Evolutionary conservation across 2,329 filamentous ascomycete genomes (phyloP), one percentile per base, ranked within the genome.

Genomic region (Chaetomiaceae sp.): DNA sequence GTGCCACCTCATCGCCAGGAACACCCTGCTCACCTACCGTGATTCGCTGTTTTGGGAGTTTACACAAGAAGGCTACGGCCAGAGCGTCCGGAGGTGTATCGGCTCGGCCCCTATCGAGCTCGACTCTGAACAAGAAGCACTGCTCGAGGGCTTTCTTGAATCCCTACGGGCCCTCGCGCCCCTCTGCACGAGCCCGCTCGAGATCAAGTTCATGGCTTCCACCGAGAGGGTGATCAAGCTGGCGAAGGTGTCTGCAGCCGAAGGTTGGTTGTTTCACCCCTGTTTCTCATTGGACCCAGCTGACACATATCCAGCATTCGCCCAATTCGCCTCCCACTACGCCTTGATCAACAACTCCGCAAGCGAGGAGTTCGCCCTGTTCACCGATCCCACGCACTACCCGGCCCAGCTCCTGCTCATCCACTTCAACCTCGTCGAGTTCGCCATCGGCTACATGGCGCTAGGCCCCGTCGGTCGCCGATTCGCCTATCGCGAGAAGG

Each of bases 391-490:
- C 0, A 53, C 55, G 0, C 72, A 70, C 49, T 47, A 66, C 38
- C 47, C 59, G 3, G 66, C 66, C 1, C 71, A 69, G 36, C 59
- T 74, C 0, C 62, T 73, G 3, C 64, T 73, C 22, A 62, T 69
- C 27, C 71, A 74, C 53, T 68, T 72, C 51, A 64, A 71, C 5
- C 57, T 72, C 36, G 54, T 63, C 47, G 63, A 64, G 53, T 62
- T 57, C 37, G 51, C 51, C 19, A 56, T 64, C 12, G 63, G 61
- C 12, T 40, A 54, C 20, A 37, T 61, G 4, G 55, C 55, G 7
- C 56, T 64, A 4, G 56, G 57, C 6, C 5, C 23, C 3, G 20
- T 33, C 11, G 55, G 54, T 12, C 17, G 15, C 11, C 48, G 56
- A 15, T 63, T 63, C 15, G 52, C 33, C 12, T 64, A 53, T 34